These are phyloP conservation scores for Leonotis leonurus DNA, from an alignment of 257 asterid species.

Conservation along the genomic window DNA sequence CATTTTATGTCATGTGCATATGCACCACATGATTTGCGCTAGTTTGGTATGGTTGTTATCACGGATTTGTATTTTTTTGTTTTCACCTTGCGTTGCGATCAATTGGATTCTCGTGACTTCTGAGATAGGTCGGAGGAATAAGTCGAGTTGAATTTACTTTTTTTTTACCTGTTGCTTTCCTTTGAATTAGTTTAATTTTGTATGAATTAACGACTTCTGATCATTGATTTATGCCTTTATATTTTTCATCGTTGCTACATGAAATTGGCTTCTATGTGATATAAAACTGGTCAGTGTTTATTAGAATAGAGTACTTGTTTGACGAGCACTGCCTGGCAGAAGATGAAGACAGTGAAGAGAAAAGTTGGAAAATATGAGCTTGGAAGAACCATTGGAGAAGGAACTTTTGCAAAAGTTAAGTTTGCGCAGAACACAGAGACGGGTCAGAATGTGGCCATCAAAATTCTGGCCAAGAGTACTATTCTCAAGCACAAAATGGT, in stretches of 20 bases:
- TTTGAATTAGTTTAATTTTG: neutral
- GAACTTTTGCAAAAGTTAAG: conserved; percentile 91
- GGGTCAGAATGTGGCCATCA: conserved; percentile 75
- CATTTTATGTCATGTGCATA: neutral
- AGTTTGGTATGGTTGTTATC: neutral
- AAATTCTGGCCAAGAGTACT: conserved; percentile 78
- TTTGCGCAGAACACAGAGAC: conserved; percentile 68
- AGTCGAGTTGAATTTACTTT: neutral
- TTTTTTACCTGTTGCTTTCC: neutral
- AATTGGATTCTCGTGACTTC: neutral
- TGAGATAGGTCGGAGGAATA: neutral
- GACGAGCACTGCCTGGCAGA: conserved; percentile 30
- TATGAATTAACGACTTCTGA: neutral
- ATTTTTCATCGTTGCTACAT: neutral
- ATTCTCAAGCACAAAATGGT: conserved; percentile 90
- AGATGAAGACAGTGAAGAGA: conserved; percentile 51
- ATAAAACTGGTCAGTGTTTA: conserved; percentile 3
- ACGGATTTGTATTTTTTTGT: neutral
- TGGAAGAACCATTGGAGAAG: conserved; percentile 87
- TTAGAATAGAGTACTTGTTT: conserved; percentile 13
- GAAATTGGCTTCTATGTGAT: neutral
- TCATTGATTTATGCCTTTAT: neutral
- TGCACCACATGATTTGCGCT: neutral
- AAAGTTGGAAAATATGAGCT: conserved; percentile 81
- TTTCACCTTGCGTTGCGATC: conserved; percentile 8